These are phyloP conservation scores for Eudorina sp. DNA, from an alignment of 139 green algal species.

Conservation along the genomic window DNA sequence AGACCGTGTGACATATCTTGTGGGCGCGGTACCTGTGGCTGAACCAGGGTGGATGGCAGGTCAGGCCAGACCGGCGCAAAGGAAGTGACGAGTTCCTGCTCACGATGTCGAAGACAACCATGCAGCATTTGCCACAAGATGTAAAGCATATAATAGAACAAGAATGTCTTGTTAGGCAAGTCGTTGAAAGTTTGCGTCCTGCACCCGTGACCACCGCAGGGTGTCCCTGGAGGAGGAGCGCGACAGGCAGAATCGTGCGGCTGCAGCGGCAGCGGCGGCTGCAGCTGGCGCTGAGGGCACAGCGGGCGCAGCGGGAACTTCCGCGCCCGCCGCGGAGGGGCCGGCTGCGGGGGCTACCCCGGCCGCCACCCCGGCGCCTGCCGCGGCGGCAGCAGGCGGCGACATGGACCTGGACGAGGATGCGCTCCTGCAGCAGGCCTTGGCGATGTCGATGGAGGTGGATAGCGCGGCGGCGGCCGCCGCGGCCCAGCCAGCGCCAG, in stretches of 20 bases:
- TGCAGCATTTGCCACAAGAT: too few species aligned
- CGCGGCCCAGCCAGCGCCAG: background rate
- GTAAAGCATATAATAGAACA: too few species aligned
- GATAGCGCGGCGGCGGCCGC: conserved; percentile 13
- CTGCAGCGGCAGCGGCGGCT: conserved; percentile 42
- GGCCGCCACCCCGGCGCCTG: conserved; percentile 44
- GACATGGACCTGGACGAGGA: conserved; percentile 78
- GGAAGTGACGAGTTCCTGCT: too few species aligned
- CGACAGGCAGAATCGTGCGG: conserved; percentile 82
- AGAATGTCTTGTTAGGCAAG: too few species aligned
- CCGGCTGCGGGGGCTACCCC: conserved; percentile 39
- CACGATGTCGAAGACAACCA: too few species aligned
- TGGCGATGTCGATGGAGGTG: conserved; percentile 95
- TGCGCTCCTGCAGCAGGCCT: conserved; percentile 77
- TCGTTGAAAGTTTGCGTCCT: too few species aligned
- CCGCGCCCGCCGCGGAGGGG: conserved; percentile 38
- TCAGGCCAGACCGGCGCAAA: too few species aligned
- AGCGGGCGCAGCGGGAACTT: conserved; percentile 40
- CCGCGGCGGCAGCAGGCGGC: conserved; percentile 14
- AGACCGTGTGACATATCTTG: too few species aligned
- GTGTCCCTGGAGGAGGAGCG: conserved; percentile 98
- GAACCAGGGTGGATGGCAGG: too few species aligned
- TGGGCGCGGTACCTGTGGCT: too few species aligned
- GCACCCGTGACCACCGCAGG: too few species aligned
- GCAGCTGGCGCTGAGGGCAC: conserved; percentile 40